phyloP scores from a whole-genome alignment of 331 rosid genomes.

The Quercus lobata region DNA sequence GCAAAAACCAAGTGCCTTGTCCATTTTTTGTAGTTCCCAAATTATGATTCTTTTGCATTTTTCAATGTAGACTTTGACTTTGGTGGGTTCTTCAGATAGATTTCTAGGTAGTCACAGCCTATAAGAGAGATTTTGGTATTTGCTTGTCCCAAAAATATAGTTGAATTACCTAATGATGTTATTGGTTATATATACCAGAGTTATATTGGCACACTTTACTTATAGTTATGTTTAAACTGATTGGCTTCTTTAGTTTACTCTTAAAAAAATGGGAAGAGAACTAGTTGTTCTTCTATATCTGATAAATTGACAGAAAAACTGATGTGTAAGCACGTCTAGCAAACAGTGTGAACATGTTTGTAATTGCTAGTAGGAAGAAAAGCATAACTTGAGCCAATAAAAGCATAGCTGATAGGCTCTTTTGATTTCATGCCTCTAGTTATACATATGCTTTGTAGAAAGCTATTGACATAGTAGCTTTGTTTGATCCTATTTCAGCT shows the following conservation, averaged over 20 bases:
- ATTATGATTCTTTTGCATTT: not conserved
- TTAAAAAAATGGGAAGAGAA: too few species aligned
- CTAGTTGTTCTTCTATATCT: too few species aligned
- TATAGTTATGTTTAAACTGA: too few species aligned
- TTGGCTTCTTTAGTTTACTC: too few species aligned
- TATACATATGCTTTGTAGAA: not conserved
- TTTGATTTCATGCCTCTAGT: not conserved
- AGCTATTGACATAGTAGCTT: not conserved
- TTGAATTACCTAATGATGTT: too few species aligned
- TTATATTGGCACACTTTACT: too few species aligned
- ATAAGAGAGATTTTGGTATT: too few species aligned
- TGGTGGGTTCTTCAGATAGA: not conserved
- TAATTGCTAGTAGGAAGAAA: not conserved
- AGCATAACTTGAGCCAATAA: not conserved
- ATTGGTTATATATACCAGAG: too few species aligned
- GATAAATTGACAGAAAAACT: too few species aligned
- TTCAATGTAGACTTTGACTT: not conserved
- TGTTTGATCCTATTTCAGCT: constrained; percentile 39
- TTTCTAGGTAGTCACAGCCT: too few species aligned
- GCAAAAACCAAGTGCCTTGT: not conserved
- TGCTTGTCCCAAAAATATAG: too few species aligned
- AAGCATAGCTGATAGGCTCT: not conserved
- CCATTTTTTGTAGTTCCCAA: not conserved
- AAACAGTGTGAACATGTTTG: not conserved
- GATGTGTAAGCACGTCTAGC: too few species aligned